phyloP scores from a whole-genome alignment of 202 grass and related monocot species.

The Zoysia matrella region DNA sequence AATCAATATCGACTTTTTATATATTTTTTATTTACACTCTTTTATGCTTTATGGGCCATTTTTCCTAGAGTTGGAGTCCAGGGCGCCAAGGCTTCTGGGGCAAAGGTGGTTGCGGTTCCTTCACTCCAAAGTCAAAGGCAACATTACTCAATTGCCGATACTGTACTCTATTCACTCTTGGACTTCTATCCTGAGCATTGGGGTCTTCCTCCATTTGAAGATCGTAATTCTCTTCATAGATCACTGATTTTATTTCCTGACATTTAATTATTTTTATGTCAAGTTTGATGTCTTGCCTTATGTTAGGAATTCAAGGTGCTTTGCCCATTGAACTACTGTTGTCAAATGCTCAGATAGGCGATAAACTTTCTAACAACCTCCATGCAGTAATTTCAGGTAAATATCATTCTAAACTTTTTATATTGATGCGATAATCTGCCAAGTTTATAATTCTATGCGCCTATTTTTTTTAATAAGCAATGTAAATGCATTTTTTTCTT shows the following conservation, averaged over 20 bases:
- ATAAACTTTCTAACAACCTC: constrained; percentile 41
- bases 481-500: neutral
- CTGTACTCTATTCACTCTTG: constrained; percentile 77
- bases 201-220: constrained; percentile 84
- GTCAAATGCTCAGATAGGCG: constrained; percentile 41
- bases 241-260: constrained; percentile 4
- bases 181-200: constrained; percentile 83
- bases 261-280: constrained; percentile 14
- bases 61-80: constrained; percentile 72
- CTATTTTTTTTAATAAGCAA: neutral
- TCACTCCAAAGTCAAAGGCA: constrained; percentile 78
- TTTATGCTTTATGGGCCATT: constrained; percentile 31
- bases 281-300: constrained; percentile 19
- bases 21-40: constrained; percentile 27
- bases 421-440: neutral
- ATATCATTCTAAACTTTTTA: constrained; percentile 1
- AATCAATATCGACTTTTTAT: neutral
- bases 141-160: constrained; percentile 64
- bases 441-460: neutral
- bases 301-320: constrained; percentile 65
- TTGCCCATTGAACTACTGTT: constrained; percentile 75
- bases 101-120: constrained; percentile 87
- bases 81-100: constrained; percentile 82
- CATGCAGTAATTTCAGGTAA: constrained; percentile 58
- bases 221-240: constrained; percentile 60